Base-by-base conservation (phyloP, 2,329 filamentous ascomycete genomes). In the Phoma herbarum region DNA sequence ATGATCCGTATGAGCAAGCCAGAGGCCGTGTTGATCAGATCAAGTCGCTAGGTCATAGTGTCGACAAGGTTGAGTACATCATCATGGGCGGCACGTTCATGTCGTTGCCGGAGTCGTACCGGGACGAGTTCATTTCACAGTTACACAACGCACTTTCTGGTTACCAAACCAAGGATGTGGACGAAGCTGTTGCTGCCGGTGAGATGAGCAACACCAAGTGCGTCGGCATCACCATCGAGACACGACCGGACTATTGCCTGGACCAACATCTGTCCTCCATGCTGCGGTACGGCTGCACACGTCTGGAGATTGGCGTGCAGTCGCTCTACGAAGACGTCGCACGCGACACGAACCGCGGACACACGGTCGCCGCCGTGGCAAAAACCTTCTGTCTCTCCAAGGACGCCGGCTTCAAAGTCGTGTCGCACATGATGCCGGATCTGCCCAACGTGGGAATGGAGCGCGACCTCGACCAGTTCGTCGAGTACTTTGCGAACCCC, bases 81-180 rank as follows among this genome's bases (percentile, higher is more conserved):
- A 97, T 99, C 75, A 99, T 99, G 95, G 95, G 95, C 60, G 95
- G 95, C 66, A 99, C 95, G 0, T 99, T 99, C 79, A 99, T 99
- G 96, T 98, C 94, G 2, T 80, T 99, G 25, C 85, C 94, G 9
- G 88, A 93, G 70, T 88, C 90, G 23, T 99, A 99, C 77, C 85
- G 95, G 26, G 92, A 99, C 61, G 88, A 91, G 56, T 99, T 99
- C 72, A 97, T 99, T 59, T 90, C 93, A 1, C 94, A 97, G 73
- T 84, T 99, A 49, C 95, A 99, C 80, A 99, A 99, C 74, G 95
- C 95, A 1, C 86, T 99, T 8, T 97, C 93, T 66, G 95, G 95
- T 8, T 99, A 99, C 75, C 92, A 96, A 71, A 96, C 93, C 0
- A 90, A 88, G 41, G 92, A 96, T 63, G 95, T 99, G 12, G 94